Evolutionary conservation across 1,139 yeast species (phyloP), one percentile per base, ranked within the genome.

Genomic region (Saccharomycopsis hybrid): DNA sequence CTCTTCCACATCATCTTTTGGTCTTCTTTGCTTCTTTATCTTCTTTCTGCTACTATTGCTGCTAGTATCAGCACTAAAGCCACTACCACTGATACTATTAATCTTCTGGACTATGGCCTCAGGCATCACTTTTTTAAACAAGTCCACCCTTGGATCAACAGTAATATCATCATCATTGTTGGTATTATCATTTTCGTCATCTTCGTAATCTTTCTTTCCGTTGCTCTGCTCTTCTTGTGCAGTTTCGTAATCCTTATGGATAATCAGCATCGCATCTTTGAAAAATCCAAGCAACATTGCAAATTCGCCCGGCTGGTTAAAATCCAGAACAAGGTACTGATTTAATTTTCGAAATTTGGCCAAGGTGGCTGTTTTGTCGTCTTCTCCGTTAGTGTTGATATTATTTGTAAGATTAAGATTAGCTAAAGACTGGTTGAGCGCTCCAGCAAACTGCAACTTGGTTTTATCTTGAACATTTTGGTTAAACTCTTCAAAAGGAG

Each of bases 1-100:
- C 51, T 73, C 73, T 55, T 75, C 80, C 3, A 74, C 69, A 30
- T 69, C 69, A 54, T 74, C 77, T 30, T 69, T 46, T n/a, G 50
- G 36, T 42, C 42, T 41, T 31, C 35, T 31, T 37, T 39, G 24
- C 8, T 30, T 25, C 7, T 41, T 38, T 46, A 4, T 27, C 32
- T 27, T 32, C 28, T 13, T n/a, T n/a, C 32, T 29, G n/a, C 30
- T 30, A 18, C 18, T 18, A 18, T 18, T 18, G 18, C 18, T 18
- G 18, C 18, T 18, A 18, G 18, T 18, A 18, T 18, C 18, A 18
- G 18, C 18, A 18, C 18, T 18, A 18, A 18, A 18, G 18, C 18
- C 18, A 18, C 18, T 18, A 18, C 18, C 18, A 18, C 18, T 18
- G 18, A 18, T 18, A 18, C 18, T 18, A 18, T 18, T 18, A 18